These are phyloP conservation scores for Candida coquimbonensis DNA, from an alignment of 805 yeast species.

Conservation along the genomic window DNA sequence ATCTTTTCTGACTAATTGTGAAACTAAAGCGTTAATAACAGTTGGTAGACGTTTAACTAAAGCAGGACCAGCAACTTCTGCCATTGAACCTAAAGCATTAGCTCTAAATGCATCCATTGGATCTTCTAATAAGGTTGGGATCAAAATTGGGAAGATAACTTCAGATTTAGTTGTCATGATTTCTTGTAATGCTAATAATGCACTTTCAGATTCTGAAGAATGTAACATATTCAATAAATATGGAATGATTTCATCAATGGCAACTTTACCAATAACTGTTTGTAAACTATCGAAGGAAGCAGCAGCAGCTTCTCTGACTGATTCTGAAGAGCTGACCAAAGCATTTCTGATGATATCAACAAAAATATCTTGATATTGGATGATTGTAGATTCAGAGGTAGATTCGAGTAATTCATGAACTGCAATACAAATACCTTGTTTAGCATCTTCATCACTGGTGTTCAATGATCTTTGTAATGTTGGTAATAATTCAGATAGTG, in stretches of 20 bases:
- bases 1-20: slow-evolving; percentile 39
- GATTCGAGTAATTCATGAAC: slow-evolving; percentile 78
- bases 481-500: slow-evolving; percentile 78
- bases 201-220: slow-evolving; percentile 55
- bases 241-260: slow-evolving; percentile 86
- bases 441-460: slow-evolving; percentile 67
- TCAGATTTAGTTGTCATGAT: slow-evolving; percentile 88
- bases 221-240: slow-evolving; percentile 67
- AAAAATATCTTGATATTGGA: slow-evolving; percentile 58
- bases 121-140: slow-evolving; percentile 74
- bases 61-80: slow-evolving; percentile 84
- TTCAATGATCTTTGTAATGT: slow-evolving; percentile 63
- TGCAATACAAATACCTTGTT: slow-evolving; percentile 96
- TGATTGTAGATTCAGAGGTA: slow-evolving; percentile 52
- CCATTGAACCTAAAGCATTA: slow-evolving; percentile 78
- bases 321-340: slow-evolving; percentile 62
- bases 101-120: slow-evolving; percentile 85
- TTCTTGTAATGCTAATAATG: slow-evolving; percentile 83
- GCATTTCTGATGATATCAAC: slow-evolving; percentile 73
- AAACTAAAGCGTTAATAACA: slow-evolving; percentile 69
- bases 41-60: slow-evolving; percentile 64
- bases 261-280: slow-evolving; percentile 71
- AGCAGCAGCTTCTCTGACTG: slow-evolving; percentile 89
- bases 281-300: slow-evolving; percentile 84
- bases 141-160: slow-evolving; percentile 85